phyloP scores from a whole-genome alignment of 2,329 filamentous ascomycete species.

The Trichophyton equinum region DNA sequence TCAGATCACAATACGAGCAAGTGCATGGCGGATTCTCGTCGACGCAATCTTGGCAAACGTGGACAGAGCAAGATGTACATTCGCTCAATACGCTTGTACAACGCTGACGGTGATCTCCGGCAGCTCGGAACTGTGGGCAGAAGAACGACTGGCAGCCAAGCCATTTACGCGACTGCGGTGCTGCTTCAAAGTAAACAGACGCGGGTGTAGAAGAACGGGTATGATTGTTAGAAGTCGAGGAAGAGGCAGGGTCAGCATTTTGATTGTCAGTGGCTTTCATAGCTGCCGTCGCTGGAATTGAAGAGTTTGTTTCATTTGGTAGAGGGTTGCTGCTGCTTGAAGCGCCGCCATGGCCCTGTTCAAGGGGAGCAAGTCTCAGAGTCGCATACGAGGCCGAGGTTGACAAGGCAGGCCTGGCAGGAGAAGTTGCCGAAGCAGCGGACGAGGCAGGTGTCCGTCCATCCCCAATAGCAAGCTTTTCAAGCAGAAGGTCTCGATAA shows the following conservation, averaged over 20 bases:
- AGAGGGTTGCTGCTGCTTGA: background rate
- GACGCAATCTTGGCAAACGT: conserved; percentile 36
- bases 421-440: conserved; percentile 18
- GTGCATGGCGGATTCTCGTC: conserved; percentile 30
- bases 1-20: conserved; percentile 32
- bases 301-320: background rate
- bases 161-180: conserved; percentile 30
- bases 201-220: conserved; percentile 31
- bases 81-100: conserved; percentile 34
- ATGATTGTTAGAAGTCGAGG: conserved; percentile 28
- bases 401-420: background rate
- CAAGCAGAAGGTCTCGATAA: conserved; percentile 42
- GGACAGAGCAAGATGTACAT: conserved; percentile 34
- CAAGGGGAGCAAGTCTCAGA: conserved; percentile 1
- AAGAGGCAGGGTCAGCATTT: conserved; percentile 27
- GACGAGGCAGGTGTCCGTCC: background rate
- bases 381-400: background rate
- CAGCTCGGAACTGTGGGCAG: conserved; percentile 32
- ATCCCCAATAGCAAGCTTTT: conserved; percentile 33
- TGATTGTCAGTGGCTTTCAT: conserved; percentile 14
- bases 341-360: background rate
- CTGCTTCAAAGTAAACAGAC: conserved; percentile 26
- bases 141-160: conserved; percentile 39
- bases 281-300: background rate
- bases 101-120: conserved; percentile 35